Base-by-base conservation (phyloP, 2,329 filamentous ascomycete species). In the Fusarium fujikuroi region DNA sequence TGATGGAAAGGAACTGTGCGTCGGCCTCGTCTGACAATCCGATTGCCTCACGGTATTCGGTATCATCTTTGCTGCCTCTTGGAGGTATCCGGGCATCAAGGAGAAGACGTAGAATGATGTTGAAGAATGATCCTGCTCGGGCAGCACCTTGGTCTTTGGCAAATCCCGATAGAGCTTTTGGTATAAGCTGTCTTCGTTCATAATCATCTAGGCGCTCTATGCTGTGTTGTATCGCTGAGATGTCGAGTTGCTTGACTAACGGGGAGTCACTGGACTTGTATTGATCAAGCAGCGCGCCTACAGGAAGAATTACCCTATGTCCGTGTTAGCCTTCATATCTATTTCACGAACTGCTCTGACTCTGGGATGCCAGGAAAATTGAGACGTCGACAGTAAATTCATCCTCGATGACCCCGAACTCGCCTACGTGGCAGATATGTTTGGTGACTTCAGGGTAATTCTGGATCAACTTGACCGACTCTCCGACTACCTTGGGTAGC, bases 171-270 rank as follows among this genome's bases (percentile, higher is more conserved):
- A 84, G 66, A 9, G 81, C 81, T 39, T 80, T 87, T 4, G 94
- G 91, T n/a, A 98, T 82, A 9, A 97, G 84, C 16, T 91, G 89
- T 40, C 92, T 87, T 75, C 94, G 89, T 46, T 95, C 92, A 60
- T 86, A 78, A 18, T 84, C 81, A 37, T 85, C 81, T 28, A 89
- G 80, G 7, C 87, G 85, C 46, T 84, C 81, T 34, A 90, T 78
- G 46, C 95, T 96, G 79, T 97, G 94, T 78, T 97, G 93, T 42
- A 98, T 92, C 79, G 97, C 97, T 23, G 93, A 87, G 44, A 98
- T 85, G 82, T 98, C 95, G 76, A 98, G 93, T 79, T 97, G 93
- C 72, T 94, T 92, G 73, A 99, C 90, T 42, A 98, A 86, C 2
- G 91, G 85, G 18, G 91, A 92, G 43, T 90, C 86, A 42, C 90